Evolutionary conservation across 1,284 basidiomycete genomes (phyloP).

Genomic region (Hymenochaete sp.): DNA sequence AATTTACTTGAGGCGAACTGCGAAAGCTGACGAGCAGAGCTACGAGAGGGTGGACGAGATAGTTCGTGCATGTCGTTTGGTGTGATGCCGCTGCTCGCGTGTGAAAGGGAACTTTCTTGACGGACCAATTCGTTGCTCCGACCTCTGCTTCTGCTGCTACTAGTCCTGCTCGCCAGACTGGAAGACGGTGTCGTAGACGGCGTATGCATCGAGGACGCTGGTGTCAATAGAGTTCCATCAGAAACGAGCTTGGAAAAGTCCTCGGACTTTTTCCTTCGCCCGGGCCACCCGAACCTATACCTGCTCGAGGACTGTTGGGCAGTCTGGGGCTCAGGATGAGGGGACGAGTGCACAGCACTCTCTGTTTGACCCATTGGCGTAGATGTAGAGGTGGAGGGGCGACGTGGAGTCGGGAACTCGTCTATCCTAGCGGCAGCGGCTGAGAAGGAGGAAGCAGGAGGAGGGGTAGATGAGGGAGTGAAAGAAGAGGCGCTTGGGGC

Average conservation of each 20-base stretch:
- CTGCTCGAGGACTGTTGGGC: constrained; percentile 6
- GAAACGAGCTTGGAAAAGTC: constrained; percentile 10
- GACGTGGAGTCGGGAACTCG: neutral
- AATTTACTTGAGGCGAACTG: constrained; percentile 16
- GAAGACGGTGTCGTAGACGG: constrained; percentile 2
- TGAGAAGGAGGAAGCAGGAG: constrained; percentile 5
- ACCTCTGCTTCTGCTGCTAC: constrained; percentile 8
- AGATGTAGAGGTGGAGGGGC: constrained; percentile 2
- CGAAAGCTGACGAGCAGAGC: constrained; percentile 14
- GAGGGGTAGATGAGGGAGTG: constrained; percentile 3
- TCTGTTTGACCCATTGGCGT: constrained; percentile 14
- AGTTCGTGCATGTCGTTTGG: constrained; percentile 6
- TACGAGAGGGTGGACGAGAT: constrained; percentile 11
- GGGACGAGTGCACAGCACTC: constrained; percentile 6
- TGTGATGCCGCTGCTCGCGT: constrained; percentile 3
- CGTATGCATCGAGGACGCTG: neutral
- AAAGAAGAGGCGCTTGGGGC: too few relatives aligned
- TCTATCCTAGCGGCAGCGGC: too few relatives aligned
- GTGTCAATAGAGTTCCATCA: neutral
- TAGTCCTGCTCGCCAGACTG: too few relatives aligned
- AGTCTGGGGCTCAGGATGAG: neutral
- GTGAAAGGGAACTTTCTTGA: constrained; percentile 6
- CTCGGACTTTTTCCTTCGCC: constrained; percentile 16
- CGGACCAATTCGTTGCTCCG: constrained; percentile 5
- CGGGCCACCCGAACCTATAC: constrained; percentile 15